These are phyloP conservation scores for Starmerella potacharoeniae DNA, from an alignment of 805 yeast genomes.

Conservation along the genomic window DNA sequence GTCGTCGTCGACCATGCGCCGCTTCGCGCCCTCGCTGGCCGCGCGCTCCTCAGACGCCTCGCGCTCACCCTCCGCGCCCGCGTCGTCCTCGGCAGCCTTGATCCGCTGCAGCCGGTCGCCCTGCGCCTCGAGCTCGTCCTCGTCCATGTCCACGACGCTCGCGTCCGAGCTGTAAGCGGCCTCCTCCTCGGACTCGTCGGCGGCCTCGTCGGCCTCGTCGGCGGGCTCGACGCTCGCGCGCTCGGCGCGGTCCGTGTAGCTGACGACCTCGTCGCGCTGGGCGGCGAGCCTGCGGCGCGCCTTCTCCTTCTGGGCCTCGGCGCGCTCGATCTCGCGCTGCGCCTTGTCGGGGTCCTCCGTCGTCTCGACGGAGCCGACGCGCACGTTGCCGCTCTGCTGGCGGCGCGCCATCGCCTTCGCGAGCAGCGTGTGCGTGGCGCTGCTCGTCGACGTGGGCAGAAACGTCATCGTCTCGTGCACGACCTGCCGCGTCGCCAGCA, in stretches of 20 bases:
- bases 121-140: constrained; percentile 22
- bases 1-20: constrained; percentile 21
- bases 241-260: constrained; percentile 13
- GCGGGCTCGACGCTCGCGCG: constrained; percentile 7
- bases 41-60: not conserved
- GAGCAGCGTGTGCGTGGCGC: constrained; percentile 68
- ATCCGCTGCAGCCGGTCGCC: constrained; percentile 12
- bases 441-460: constrained; percentile 82
- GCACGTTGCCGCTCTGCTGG: constrained; percentile 22
- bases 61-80: not conserved
- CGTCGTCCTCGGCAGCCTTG: constrained; percentile 10
- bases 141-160: constrained; percentile 16
- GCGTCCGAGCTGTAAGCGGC: constrained; percentile 13
- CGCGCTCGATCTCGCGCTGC: constrained; percentile 35
- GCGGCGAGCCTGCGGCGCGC: constrained; percentile 35
- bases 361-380: constrained; percentile 32
- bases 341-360: constrained; percentile 36
- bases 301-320: constrained; percentile 30
- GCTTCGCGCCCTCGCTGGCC: not conserved
- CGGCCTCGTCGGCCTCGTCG: constrained; percentile 12
- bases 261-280: constrained; percentile 25
- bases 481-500: constrained; percentile 57
- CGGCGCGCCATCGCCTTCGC: constrained; percentile 37
- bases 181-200: constrained; percentile 14
- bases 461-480: constrained; percentile 58